phyloP scores from a whole-genome alignment of 2,329 filamentous ascomycete species.

The Pseudogymnoascus destructans region DNA sequence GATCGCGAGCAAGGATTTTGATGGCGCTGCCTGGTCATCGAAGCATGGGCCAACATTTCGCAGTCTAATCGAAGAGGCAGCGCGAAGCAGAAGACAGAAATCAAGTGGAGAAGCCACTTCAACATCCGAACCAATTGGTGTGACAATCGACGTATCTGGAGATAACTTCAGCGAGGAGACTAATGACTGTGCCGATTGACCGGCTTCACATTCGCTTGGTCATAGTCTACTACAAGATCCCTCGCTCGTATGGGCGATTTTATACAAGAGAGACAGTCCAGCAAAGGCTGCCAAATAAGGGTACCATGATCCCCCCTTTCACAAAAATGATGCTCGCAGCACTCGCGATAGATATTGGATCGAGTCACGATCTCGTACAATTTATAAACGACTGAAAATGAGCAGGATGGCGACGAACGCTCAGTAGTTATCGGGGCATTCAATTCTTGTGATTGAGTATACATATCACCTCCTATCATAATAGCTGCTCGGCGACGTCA shows the following conservation, averaged over 20 bases:
- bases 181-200: not conserved
- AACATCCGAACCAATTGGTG: not conserved
- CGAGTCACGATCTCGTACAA: not conserved
- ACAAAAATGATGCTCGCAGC: not conserved
- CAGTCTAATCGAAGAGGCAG: constrained; percentile 65
- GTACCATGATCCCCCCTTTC: not conserved
- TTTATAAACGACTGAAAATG: not conserved
- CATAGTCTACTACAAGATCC: not conserved
- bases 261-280: not conserved
- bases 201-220: not conserved
- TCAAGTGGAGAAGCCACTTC: constrained; percentile 20
- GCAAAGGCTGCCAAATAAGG: not conserved
- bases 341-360: not conserved
- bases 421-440: not conserved
- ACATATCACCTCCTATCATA: not conserved
- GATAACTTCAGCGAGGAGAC: not conserved
- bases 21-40: constrained; percentile 60
- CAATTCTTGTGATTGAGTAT: not conserved
- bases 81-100: constrained; percentile 32
- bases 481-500: not conserved
- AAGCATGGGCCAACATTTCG: constrained; percentile 66
- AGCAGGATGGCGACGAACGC: not conserved
- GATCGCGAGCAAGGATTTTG: constrained; percentile 83
- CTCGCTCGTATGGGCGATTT: not conserved
- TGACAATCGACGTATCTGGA: not conserved